Evolutionary conservation across 768 basidiomycete genomes (phyloP).

Genomic region (Lactifluus pinguis): DNA sequence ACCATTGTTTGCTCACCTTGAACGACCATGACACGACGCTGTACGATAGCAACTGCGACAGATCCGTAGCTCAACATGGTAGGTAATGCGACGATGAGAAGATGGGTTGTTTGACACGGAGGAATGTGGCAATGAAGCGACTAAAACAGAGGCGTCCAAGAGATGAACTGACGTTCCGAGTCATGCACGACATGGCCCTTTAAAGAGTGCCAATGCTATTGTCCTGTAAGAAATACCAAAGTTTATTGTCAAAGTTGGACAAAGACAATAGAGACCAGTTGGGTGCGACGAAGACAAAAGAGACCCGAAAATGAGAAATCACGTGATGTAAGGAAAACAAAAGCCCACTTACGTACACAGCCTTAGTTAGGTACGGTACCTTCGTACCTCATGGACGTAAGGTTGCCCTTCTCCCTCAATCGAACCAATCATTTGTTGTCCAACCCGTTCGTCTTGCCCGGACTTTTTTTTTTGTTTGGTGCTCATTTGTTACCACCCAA

Average conservation of each 20-base stretch:
- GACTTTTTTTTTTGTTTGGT: not conserved
- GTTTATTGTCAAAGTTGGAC: not conserved
- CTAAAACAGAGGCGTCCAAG: not conserved
- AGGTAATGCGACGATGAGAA: not conserved
- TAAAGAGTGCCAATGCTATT: conserved; percentile 1
- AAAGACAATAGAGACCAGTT: conserved; percentile 1
- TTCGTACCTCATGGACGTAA: not conserved
- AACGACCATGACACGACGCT: conserved; percentile 58
- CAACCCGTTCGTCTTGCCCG: not conserved
- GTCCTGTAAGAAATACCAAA: conserved; percentile 6
- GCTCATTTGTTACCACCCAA: not conserved
- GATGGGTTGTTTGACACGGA: not conserved
- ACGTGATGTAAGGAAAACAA: not conserved
- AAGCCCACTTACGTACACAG: not conserved
- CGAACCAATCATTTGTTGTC: not conserved
- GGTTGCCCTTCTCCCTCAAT: not conserved
- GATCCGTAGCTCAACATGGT: conserved; percentile 34
- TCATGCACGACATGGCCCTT: not conserved
- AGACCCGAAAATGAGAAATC: not conserved
- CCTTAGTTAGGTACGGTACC: too few species aligned
- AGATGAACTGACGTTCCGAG: not conserved
- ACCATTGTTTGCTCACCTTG: conserved; percentile 44
- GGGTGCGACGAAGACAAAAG: not conserved
- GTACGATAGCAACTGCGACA: conserved; percentile 60
- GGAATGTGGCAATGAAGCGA: not conserved